Evolutionary conservation across 2,329 filamentous ascomycete genomes (phyloP).

Genomic region (Paecilomyces fulvus): DNA sequence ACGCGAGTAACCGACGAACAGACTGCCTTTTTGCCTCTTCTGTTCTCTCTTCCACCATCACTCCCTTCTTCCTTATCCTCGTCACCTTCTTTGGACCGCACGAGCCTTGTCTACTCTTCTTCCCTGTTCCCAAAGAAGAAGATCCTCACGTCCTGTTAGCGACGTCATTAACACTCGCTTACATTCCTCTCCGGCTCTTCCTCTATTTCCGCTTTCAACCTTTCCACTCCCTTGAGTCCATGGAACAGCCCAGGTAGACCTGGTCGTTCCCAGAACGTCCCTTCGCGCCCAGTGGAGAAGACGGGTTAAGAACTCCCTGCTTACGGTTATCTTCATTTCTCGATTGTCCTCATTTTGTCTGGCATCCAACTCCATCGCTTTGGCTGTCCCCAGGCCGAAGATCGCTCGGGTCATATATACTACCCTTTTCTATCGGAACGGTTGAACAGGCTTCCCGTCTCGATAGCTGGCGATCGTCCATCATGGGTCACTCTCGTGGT

Average conservation of each 20-base stretch:
- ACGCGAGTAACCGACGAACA: conserved; percentile 2
- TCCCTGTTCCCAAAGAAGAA: not conserved
- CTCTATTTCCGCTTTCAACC: not conserved
- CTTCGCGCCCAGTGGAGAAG: not conserved
- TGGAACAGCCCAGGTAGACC: not conserved
- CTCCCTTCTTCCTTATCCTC: not conserved
- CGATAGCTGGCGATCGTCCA: conserved; percentile 2
- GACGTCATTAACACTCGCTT: not conserved
- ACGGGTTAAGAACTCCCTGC: not conserved
- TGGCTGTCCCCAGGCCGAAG: not conserved
- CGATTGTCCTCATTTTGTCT: not conserved
- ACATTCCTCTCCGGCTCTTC: not conserved
- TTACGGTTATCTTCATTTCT: not conserved
- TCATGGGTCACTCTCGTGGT: conserved; percentile 34
- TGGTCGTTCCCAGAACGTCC: not conserved
- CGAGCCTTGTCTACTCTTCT: not conserved
- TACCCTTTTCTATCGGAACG: not conserved
- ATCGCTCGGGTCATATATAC: conserved; percentile 1
- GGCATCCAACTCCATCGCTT: not conserved
- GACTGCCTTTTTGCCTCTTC: conserved; percentile 2
- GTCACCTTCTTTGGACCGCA: not conserved
- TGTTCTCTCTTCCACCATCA: conserved; percentile 3
- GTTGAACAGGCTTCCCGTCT: not conserved
- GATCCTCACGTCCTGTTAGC: not conserved
- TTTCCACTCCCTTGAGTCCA: not conserved